phyloP scores from a whole-genome alignment of 2,329 filamentous ascomycete species.

The Claviceps fusiformis region DNA sequence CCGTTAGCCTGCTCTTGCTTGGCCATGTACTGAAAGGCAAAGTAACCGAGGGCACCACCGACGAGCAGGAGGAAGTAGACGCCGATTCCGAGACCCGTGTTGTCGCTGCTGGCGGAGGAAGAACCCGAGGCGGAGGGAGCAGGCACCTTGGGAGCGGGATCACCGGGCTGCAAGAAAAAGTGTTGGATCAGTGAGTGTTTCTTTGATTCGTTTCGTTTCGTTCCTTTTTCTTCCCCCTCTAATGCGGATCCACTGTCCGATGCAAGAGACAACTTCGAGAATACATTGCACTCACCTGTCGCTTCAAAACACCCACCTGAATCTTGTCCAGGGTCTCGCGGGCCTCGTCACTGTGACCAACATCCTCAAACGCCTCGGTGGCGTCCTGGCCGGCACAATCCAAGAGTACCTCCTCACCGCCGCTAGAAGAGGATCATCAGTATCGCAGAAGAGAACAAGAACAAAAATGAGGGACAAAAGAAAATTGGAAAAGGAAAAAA shows the following conservation, averaged over 20 bases:
- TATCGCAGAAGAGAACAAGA: not conserved
- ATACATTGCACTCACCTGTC: conserved; percentile 44
- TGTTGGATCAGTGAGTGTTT: not conserved
- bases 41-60: conserved; percentile 65
- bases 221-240: not conserved
- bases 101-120: conserved; percentile 32
- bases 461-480: not conserved
- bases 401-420: conserved; percentile 95
- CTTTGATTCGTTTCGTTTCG: not conserved
- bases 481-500: not conserved
- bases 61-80: conserved; percentile 71
- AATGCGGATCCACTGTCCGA: not conserved
- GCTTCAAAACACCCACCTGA: conserved; percentile 64
- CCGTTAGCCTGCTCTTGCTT: conserved; percentile 26
- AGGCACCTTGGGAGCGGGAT: conserved; percentile 57
- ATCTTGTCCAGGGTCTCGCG: conserved; percentile 79
- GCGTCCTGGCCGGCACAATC: conserved; percentile 93
- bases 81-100: conserved; percentile 55
- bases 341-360: conserved; percentile 97
- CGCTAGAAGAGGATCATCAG: conserved; percentile 37
- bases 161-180: conserved; percentile 45
- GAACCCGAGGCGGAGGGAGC: conserved; percentile 33
- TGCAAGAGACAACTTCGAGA: too few relatives aligned
- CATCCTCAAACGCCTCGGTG: conserved; percentile 97
- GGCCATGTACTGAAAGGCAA: conserved; percentile 67